phyloP scores from a whole-genome alignment of 2,329 filamentous ascomycete species.

The Cercospora brassicicola region DNA sequence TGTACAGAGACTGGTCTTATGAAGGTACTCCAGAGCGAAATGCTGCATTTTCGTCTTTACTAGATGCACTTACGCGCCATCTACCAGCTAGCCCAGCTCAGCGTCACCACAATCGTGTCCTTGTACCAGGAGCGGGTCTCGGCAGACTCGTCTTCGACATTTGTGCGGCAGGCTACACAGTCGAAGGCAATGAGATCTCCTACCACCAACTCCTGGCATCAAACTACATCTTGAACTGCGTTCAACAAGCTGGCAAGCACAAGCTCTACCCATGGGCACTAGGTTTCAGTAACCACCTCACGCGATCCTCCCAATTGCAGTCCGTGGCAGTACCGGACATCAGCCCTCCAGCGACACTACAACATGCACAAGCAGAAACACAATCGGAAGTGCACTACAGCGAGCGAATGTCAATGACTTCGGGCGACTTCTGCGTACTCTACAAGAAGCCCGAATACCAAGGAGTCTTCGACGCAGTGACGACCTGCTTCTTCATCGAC shows the following conservation, averaged over 20 bases:
- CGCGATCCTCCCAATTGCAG: constrained; percentile 71
- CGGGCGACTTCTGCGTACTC: constrained; percentile 86
- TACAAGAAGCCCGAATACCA: constrained; percentile 67
- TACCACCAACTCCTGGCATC: constrained; percentile 94
- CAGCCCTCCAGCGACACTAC: constrained; percentile 43
- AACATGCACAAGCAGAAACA: constrained; percentile 31
- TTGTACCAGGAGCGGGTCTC: constrained; percentile 87
- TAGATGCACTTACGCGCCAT: constrained; percentile 61
- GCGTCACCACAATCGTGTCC: constrained; percentile 58
- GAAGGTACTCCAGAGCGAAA: constrained; percentile 73
- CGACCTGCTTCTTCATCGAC: constrained; percentile 93
- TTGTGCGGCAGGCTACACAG: constrained; percentile 67
- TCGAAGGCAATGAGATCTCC: constrained; percentile 90
- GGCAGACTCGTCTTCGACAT: constrained; percentile 88
- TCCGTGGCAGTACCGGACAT: constrained; percentile 77
- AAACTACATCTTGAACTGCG: constrained; percentile 70
- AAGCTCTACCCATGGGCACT: constrained; percentile 82
- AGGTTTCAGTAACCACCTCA: constrained; percentile 81
- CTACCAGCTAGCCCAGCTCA: constrained; percentile 39
- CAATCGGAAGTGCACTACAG: constrained; percentile 39
- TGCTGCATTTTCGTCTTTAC: constrained; percentile 74
- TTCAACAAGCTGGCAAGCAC: constrained; percentile 61
- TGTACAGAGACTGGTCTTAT: constrained; percentile 90
- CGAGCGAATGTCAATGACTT: constrained; percentile 86
- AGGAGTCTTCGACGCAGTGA: constrained; percentile 73